Evolutionary conservation across 208 protist species (phyloP), one percentile per base, ranked within the genome.

Genomic region (Chromosphaera perkinsii): DNA sequence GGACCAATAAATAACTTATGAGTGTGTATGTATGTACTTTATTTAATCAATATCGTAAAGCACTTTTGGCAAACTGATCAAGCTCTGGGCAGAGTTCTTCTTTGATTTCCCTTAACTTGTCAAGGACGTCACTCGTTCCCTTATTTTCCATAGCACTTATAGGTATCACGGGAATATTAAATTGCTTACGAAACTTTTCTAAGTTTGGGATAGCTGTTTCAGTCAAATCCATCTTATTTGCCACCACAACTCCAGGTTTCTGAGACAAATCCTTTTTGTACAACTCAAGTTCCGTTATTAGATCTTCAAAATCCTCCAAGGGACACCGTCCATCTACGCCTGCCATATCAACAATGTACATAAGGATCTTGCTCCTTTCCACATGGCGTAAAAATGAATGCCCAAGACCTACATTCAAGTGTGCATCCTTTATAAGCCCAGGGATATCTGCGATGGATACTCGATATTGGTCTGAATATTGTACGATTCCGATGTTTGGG

Each of bases 341-440:
- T 55, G 64, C 24, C 9, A 24, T 27, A 39, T 73, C 67, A 14
- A 73, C 29, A 36, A 73, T 31, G 33, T 73, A 73, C 56, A 73
- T 10, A 14, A 86, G 49, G 0, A 79, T 66, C 27, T 71, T 66
- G 3, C 70, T 77, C 14, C 83, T 26, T 63, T 86, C 81, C 27
- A 88, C 82, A 43, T 88, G 83, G 27, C 80, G 60, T 2, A 88
- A 62, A 33, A 88, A 88, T 26, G 55, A 31, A 14, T 81, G 74
- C 12, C 83, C 83, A 3, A 86, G 57, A 3, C 80, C 80, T 29
- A 51, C n/a, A 32, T 83, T 77, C 5, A 67, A 35, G 55, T 81
- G 76, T 20, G 78, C 80, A 27, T 75, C 80, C 56, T 79, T 60
- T 9, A 85, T 55, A 20, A 87, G 60, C 35, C 83, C 81, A 1